Evolutionary conservation across 495 filamentous ascomycete species (phyloP).

Genomic region (Xylaria telfairii): DNA sequence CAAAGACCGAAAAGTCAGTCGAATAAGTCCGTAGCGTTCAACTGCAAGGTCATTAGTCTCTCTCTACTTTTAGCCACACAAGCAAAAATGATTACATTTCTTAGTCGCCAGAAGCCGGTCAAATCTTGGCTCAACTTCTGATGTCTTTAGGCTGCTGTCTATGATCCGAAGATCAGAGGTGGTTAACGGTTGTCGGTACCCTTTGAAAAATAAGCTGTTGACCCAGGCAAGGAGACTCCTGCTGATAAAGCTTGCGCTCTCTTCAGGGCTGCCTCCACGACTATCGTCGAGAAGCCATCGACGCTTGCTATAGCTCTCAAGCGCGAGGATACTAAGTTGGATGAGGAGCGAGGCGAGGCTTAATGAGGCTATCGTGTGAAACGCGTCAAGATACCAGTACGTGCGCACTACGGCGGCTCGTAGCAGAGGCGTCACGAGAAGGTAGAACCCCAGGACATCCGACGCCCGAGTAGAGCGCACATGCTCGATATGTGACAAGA

Average conservation of each 20-base stretch:
- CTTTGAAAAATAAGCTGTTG: constrained; percentile 18
- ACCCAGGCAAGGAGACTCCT: constrained; percentile 24
- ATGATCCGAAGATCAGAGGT: constrained; percentile 18
- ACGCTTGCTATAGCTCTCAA: constrained; percentile 26
- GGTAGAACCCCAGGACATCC: constrained; percentile 18
- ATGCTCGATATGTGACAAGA: constrained; percentile 12
- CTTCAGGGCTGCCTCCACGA: constrained; percentile 11
- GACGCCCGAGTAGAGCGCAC: constrained; percentile 9
- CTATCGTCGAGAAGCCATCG: constrained; percentile 14
- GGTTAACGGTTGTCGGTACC: constrained; percentile 17
- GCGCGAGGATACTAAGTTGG: constrained; percentile 18
- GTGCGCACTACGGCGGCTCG: constrained; percentile 25
- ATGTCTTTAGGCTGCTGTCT: constrained; percentile 7
- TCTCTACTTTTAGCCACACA: background rate
- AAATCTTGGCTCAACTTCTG: constrained; percentile 6
- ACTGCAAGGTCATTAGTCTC: background rate
- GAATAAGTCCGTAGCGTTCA: constrained; percentile 12
- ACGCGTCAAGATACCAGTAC: constrained; percentile 17
- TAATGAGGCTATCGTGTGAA: constrained; percentile 5
- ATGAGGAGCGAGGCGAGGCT: constrained; percentile 13
- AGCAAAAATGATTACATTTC: constrained; percentile 10
- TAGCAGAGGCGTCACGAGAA: constrained; percentile 14
- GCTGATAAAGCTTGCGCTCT: constrained; percentile 24
- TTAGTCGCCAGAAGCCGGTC: background rate
- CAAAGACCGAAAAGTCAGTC: constrained; percentile 7